Conservation (phyloP, 2,329 filamentous ascomycete genomes). For the Xylariaceae sp. region DNA sequence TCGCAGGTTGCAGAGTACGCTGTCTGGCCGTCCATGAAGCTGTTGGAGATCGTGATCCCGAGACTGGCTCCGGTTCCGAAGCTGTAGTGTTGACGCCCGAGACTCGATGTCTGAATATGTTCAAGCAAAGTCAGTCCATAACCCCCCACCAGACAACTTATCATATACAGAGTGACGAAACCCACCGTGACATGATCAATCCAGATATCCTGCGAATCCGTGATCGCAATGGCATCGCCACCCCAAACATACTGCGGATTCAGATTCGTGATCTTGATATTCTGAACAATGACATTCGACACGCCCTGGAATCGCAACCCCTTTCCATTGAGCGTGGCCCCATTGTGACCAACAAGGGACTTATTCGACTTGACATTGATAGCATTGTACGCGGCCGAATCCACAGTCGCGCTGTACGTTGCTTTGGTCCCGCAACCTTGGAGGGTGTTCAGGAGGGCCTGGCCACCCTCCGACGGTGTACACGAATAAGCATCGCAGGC, state of each 20-base stretch:
- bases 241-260: constrained; percentile 57
- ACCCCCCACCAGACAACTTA: too few relatives aligned
- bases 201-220: constrained; percentile 29
- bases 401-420: background rate
- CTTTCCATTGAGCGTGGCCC: constrained; percentile 47
- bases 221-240: constrained; percentile 51
- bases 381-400: constrained; percentile 25
- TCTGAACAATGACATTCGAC: constrained; percentile 58
- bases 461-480: background rate
- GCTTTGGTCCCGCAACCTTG: background rate
- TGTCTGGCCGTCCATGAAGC: constrained; percentile 40
- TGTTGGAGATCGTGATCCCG: constrained; percentile 43
- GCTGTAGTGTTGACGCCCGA: constrained; percentile 42
- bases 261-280: constrained; percentile 50
- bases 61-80: constrained; percentile 32
- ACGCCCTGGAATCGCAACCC: constrained; percentile 34
- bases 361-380: constrained; percentile 55
- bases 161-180: background rate
- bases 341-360: constrained; percentile 46
- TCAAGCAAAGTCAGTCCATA: background rate
- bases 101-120: constrained; percentile 30
- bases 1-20: constrained; percentile 41
- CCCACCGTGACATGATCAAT: constrained; percentile 26
- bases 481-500: constrained; percentile 15
- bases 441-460: background rate